Evolutionary conservation across 306 rosid genomes (phyloP).

Genomic region (Quercus berberidifolia): DNA sequence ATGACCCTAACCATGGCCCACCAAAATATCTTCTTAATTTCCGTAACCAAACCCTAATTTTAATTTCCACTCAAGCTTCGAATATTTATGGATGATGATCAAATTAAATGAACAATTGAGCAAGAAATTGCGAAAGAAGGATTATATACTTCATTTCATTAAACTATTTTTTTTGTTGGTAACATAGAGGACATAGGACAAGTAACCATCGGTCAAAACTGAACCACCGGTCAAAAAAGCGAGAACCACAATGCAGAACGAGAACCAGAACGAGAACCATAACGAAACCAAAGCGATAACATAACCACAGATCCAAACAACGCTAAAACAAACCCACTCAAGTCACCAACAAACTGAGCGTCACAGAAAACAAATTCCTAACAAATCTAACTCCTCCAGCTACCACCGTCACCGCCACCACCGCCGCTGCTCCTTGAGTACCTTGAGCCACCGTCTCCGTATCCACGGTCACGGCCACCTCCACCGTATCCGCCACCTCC

Average conservation of each 20-base stretch:
- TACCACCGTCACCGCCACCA: slow-evolving; percentile 19
- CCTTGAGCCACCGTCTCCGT: too few species aligned
- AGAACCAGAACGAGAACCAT: slow-evolving; percentile 8
- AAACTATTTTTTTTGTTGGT: not conserved
- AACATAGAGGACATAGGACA: not conserved
- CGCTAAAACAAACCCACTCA: not conserved
- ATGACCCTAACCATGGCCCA: too few species aligned
- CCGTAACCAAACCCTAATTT: too few species aligned
- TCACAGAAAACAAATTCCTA: not conserved
- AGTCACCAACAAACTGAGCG: not conserved
- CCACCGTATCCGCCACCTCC: slow-evolving; percentile 50
- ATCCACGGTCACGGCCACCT: slow-evolving; percentile 39
- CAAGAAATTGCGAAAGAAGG: not conserved
- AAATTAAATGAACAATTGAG: too few species aligned
- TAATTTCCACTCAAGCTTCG: too few species aligned
- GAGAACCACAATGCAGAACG: not conserved
- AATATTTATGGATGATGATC: too few species aligned
- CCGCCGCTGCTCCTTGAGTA: too few species aligned
- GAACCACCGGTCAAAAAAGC: slow-evolving; percentile 3
- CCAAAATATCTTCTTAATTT: too few species aligned
- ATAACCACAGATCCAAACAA: not conserved
- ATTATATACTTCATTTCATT: not conserved
- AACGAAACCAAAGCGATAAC: not conserved
- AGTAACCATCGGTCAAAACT: slow-evolving; percentile 4
- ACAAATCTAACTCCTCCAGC: slow-evolving; percentile 58